Evolutionary conservation across 2,329 filamentous ascomycete species (phyloP).

Genomic region (Botrytis deweyae): DNA sequence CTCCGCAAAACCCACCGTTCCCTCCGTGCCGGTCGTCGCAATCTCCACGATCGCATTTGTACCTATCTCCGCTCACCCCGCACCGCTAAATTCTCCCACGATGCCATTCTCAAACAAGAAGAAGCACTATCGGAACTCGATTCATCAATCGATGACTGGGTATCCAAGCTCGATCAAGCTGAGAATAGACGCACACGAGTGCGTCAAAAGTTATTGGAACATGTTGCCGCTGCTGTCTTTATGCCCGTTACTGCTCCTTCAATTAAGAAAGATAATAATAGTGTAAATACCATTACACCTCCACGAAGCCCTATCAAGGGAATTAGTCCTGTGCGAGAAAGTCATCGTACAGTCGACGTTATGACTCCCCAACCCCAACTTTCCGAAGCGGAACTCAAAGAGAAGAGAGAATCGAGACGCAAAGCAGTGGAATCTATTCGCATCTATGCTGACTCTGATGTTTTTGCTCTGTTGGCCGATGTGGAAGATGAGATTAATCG

Average conservation of each 20-base stretch:
- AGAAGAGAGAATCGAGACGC: constrained; percentile 29
- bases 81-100: constrained; percentile 68
- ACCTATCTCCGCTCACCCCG: constrained; percentile 72
- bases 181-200: constrained; percentile 75
- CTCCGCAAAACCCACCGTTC: constrained; percentile 74
- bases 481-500: constrained; percentile 60
- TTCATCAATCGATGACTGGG: constrained; percentile 76
- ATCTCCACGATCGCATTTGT: constrained; percentile 74
- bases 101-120: constrained; percentile 76
- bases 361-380: neutral
- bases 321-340: neutral
- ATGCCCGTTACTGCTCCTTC: constrained; percentile 26
- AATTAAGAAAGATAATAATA: neutral
- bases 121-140: constrained; percentile 77
- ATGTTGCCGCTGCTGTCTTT: constrained; percentile 70
- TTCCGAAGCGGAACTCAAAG: constrained; percentile 5
- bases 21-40: constrained; percentile 71
- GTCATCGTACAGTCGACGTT: neutral
- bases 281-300: constrained; percentile 28
- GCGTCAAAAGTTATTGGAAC: constrained; percentile 77
- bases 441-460: constrained; percentile 65
- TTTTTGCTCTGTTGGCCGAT: constrained; percentile 65
- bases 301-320: constrained; percentile 47
- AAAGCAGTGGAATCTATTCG: constrained; percentile 62
- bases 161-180: constrained; percentile 74